phyloP scores from a whole-genome alignment of 2,329 filamentous ascomycete species.

The Monosporascus sp. region DNA sequence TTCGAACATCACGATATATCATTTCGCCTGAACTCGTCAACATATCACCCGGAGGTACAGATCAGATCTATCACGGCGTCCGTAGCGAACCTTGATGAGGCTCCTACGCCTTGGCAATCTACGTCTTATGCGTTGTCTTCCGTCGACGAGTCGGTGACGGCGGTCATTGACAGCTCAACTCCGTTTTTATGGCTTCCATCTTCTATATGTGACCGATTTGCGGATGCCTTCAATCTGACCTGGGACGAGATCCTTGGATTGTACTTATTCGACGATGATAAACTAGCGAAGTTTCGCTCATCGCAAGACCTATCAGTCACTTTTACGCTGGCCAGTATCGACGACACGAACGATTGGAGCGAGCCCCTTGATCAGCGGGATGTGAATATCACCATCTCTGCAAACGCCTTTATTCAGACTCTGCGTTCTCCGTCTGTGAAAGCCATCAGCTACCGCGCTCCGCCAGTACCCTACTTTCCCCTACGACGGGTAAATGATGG shows the following conservation, averaged over 20 bases:
- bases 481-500: conserved; percentile 51
- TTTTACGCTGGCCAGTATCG: conserved; percentile 52
- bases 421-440: conserved; percentile 46
- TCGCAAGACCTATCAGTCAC: conserved; percentile 47
- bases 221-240: conserved; percentile 56
- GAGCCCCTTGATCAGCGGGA: conserved; percentile 43
- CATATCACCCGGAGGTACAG: conserved; percentile 53
- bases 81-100: conserved; percentile 25
- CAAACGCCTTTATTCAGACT: conserved; percentile 44
- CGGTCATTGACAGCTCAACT: conserved; percentile 59
- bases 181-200: conserved; percentile 61
- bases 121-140: conserved; percentile 33
- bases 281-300: conserved; percentile 42
- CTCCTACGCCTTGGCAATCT: conserved; percentile 35
- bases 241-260: conserved; percentile 60
- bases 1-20: conserved; percentile 55
- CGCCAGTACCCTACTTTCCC: conserved; percentile 59
- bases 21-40: conserved; percentile 52
- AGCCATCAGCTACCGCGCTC: conserved; percentile 39
- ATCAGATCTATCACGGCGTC: conserved; percentile 52
- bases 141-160: conserved; percentile 44
- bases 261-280: conserved; percentile 57
- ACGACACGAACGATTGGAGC: conserved; percentile 49
- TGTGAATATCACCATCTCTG: conserved; percentile 51
- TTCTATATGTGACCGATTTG: conserved; percentile 59